Base-by-base conservation (phyloP, 2,329 filamentous ascomycete genomes). In the Colletotrichum nymphaeae region DNA sequence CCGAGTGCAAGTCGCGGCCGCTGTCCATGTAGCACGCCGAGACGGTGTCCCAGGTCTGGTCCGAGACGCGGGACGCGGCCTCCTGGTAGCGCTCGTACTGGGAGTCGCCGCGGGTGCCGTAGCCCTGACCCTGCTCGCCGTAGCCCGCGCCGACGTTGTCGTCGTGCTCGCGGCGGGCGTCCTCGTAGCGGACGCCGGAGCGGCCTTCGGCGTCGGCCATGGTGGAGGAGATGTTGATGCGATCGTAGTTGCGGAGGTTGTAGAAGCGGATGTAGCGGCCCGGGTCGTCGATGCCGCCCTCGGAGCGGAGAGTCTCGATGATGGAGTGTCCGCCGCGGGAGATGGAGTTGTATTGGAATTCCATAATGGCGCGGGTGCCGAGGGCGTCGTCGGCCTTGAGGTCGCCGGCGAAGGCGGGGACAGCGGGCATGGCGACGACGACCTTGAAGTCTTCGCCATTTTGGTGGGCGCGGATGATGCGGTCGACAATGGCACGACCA, bases 361-460 rank as follows among this genome's bases (percentile, higher is more conserved):
- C 94, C 93, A 97, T 95, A 78, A 97, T 96, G 5, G 94, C 94
- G 46, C 94, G 88, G 0, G 94, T 97, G 26, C 93, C 93, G 1
- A 96, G 86, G 9, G 93, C 91, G 26, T 90, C 92, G 65, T 95
- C 92, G 0, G 88, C 88, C 78, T 93, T 90, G 62, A 97, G 86
- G 77, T 97, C 94, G 5, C 94, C 94, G 1, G 94, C 93, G 78
- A 97, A 97, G 2, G 91, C 94, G 8, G 94, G 94, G 0, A 97
- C 92, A 1, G 93, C 90, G 0, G 94, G 94, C 83, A 97, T 97
- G 72, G 93, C 84, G 24, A 97, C 89, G 76, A 95, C 91, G 76
- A 96, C 88, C 75, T 93, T 92, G 71, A 93, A 97, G 70, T 89
- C 86, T 76, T 94, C 88, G 49, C 88, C 85, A 63, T 90, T 88